Evolutionary conservation across 352 stramenopile species (phyloP), one percentile per base, ranked within the genome.

Genomic region (Phytopythium sindhum): DNA sequence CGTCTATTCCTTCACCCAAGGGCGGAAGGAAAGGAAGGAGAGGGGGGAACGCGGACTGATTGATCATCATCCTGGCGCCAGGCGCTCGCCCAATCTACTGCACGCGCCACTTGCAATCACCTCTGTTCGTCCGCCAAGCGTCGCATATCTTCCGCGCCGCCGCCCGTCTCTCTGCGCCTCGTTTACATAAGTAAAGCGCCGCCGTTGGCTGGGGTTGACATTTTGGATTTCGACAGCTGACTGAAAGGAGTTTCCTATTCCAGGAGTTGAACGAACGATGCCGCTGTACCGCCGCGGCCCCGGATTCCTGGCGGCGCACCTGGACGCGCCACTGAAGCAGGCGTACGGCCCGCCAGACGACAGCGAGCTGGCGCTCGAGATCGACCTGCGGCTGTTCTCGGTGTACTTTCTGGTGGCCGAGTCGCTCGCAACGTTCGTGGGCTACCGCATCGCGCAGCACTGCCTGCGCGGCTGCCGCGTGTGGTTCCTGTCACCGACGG

Each of bases 361-460:
- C 71, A 55, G 65, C 42, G 69, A 73, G n/a, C 62, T 83, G 63
- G 70, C 78, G 60, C 70, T 65, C 54, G 66, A 82, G 39, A 68
- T 88, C 53, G 85, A 94, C 61, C 70, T 80, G 51, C 76, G 80
- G 56, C 74, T 93, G 57, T 95, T 95, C 61, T 88, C 84, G 26
- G 57, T 84, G 65, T 95, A 93, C 69, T 92, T 93, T 58, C 61
- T 95, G 26, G 57, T 91, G 33, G 82, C 82, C 42, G 86, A 95
- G 72, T 78, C 75, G 50, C 67, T 93, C 56, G 79, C 86, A 35
- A 95, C 86, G 23, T 93, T 83, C 60, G 66, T 95, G 37, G 85
- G 80, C 70, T 91, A 92, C 60, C 77, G 84, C 62, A 93, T 95
- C 68, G 74, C 81, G 7, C 82, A 91, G 69, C 86, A 95, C 67